Evolutionary conservation across 2,329 filamentous ascomycete genomes (phyloP).

Genomic region (Xylaria sp.): DNA sequence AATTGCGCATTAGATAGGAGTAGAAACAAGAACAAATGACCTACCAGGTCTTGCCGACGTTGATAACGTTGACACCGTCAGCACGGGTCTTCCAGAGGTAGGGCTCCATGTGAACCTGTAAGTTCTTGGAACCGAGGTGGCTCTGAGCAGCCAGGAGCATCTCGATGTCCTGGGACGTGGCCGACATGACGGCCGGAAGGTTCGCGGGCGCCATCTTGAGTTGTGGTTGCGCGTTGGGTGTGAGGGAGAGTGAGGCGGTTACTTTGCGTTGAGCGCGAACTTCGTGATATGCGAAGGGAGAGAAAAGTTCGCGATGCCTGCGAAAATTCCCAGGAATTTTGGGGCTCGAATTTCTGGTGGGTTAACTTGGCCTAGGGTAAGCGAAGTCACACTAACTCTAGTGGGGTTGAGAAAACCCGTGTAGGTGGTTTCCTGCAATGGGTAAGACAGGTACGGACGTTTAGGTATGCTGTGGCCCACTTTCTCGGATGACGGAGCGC

Average conservation of each 20-base stretch:
- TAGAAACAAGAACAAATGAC: background rate
- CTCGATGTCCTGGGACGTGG: slow-evolving; percentile 98
- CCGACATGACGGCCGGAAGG: slow-evolving; percentile 95
- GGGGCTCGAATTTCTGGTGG: slow-evolving; percentile 40
- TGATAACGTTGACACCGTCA: slow-evolving; percentile 98
- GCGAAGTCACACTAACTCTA: slow-evolving; percentile 30
- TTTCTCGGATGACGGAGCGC: slow-evolving; percentile 18
- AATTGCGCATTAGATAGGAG: background rate
- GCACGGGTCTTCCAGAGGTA: slow-evolving; percentile 99
- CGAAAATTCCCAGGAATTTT: slow-evolving; percentile 38
- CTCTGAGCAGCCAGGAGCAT: slow-evolving; percentile 97
- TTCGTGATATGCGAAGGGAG: slow-evolving; percentile 46
- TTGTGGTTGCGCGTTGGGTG: slow-evolving; percentile 43
- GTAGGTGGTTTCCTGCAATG: slow-evolving; percentile 1
- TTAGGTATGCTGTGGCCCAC: background rate
- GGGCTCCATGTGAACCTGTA: slow-evolving; percentile 99
- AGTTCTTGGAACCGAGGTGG: slow-evolving; percentile 98
- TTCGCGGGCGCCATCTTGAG: slow-evolving; percentile 94
- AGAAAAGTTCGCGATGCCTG: slow-evolving; percentile 57
- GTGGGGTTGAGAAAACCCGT: slow-evolving; percentile 17
- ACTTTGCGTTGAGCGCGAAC: slow-evolving; percentile 45
- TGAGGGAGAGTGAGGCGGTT: slow-evolving; percentile 46
- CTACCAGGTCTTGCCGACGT: slow-evolving; percentile 99
- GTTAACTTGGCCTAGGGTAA: slow-evolving; percentile 39
- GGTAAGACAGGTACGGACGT: too few relatives aligned